Conservation (phyloP, 1,284 basidiomycete genomes). For the Hortiboletus rubellus region DNA sequence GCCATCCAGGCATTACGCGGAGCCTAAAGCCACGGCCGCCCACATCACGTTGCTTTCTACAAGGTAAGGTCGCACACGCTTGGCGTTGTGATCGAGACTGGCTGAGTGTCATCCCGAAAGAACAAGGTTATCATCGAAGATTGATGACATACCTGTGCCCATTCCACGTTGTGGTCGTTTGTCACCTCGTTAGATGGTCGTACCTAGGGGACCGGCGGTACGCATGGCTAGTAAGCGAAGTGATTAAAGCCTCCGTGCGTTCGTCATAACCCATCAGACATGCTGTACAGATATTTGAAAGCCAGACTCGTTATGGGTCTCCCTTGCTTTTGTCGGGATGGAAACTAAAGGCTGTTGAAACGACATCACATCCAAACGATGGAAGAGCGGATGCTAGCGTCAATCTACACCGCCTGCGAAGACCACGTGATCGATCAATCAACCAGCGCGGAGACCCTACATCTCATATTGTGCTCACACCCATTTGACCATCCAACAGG, state of each 20-base stretch:
- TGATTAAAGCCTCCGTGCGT: neutral
- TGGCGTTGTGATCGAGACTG: neutral
- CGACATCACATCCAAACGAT: neutral
- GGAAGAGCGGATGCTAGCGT: neutral
- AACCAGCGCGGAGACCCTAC: too few species aligned
- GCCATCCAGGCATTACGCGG: conserved; percentile 58
- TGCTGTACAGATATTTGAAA: neutral
- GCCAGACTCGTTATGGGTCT: neutral
- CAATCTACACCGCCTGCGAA: too few species aligned
- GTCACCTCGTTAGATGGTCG: neutral
- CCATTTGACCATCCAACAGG: too few species aligned
- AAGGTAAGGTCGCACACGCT: conserved; percentile 44
- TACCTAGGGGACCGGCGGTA: too few species aligned
- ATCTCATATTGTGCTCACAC: too few species aligned
- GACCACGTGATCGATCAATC: neutral
- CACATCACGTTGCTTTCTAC: conserved; percentile 36
- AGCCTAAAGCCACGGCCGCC: conserved; percentile 50
- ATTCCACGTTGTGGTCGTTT: neutral
- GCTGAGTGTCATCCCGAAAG: conserved; percentile 4
- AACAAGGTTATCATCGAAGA: conserved; percentile 25
- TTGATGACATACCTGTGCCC: conserved; percentile 1
- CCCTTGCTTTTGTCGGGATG: neutral
- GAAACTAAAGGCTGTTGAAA: neutral
- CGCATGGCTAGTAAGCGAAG: too few species aligned
- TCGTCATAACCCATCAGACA: neutral